Evolutionary conservation across 208 protist species (phyloP).

Genomic region (Trypanosoma rangeli): DNA sequence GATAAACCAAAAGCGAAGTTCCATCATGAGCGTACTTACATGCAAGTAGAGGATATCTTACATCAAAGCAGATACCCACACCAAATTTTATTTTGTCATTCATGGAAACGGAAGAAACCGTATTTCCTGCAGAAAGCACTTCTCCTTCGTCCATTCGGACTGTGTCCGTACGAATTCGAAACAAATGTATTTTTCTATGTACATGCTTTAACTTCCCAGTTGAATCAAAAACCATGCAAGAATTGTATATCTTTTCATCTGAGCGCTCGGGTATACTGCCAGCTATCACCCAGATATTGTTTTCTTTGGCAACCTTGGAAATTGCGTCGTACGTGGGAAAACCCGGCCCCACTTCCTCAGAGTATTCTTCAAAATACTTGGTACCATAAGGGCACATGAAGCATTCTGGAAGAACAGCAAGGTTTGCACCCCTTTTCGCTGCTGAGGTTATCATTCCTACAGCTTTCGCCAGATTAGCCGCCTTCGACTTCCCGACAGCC

Average conservation of each 20-base stretch:
- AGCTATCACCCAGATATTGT: constrained; percentile 85
- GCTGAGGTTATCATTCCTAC: constrained; percentile 69
- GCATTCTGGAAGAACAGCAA: constrained; percentile 93
- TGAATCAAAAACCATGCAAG: constrained; percentile 89
- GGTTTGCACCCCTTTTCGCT: constrained; percentile 67
- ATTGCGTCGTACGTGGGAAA: constrained; percentile 81
- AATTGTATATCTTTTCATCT: constrained; percentile 94
- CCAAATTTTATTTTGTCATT: constrained; percentile 83
- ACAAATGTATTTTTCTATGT: constrained; percentile 96
- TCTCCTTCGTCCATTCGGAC: constrained; percentile 96
- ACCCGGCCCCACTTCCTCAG: constrained; percentile 79
- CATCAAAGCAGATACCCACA: constrained; percentile 99
- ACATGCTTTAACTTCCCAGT: constrained; percentile 88
- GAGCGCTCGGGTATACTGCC: constrained; percentile 95
- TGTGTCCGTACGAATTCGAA: constrained; percentile 95
- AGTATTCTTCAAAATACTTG: constrained; percentile 93
- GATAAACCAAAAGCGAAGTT: constrained; percentile 94
- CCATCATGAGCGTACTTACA: constrained; percentile 65
- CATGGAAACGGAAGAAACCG: constrained; percentile 45
- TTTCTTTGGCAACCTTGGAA: constrained; percentile 55
- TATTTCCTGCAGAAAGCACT: constrained; percentile 91
- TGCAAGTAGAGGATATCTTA: constrained; percentile 96
- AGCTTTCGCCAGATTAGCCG: constrained; percentile 82
- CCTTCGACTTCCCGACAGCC: constrained; percentile 65
- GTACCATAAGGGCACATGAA: constrained; percentile 96